Evolutionary conservation across 169 alveolate genomes (phyloP).

Genomic region (Prorocentrum cordatum): DNA sequence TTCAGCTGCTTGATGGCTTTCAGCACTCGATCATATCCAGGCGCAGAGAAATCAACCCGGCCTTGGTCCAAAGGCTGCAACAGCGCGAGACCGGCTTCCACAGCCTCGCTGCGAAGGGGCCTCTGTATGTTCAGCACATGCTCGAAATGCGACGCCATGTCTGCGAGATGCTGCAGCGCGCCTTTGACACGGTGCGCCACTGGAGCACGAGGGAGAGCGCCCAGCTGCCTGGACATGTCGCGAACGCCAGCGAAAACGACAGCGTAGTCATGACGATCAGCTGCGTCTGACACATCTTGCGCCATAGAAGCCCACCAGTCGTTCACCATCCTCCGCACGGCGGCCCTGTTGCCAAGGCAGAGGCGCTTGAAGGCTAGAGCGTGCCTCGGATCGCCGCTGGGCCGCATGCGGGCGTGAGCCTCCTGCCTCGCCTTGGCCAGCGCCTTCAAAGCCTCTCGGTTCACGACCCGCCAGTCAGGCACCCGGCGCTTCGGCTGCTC

Average conservation of each 20-base stretch:
- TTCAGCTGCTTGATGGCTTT: neutral
- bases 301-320: neutral
- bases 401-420: neutral
- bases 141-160: neutral
- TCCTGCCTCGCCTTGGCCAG: neutral
- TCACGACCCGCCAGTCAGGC: neutral
- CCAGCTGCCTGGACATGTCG: neutral
- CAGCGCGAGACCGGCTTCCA: neutral
- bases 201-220: neutral
- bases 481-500: neutral
- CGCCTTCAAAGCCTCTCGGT: neutral
- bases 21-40: neutral
- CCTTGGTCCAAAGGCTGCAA: neutral
- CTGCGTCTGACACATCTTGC: neutral
- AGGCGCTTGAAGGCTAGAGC: neutral
- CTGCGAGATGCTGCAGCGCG: neutral
- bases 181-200: neutral
- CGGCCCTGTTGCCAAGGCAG: neutral
- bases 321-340: neutral
- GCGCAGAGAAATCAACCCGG: too few relatives aligned
- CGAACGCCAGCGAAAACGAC: neutral
- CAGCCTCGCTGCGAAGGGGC: neutral
- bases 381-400: too few relatives aligned
- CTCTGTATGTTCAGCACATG: neutral
- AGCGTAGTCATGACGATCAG: neutral